Conservation (phyloP, 371 early-diverging fungal genomes). For the Mortierella sp. region DNA sequence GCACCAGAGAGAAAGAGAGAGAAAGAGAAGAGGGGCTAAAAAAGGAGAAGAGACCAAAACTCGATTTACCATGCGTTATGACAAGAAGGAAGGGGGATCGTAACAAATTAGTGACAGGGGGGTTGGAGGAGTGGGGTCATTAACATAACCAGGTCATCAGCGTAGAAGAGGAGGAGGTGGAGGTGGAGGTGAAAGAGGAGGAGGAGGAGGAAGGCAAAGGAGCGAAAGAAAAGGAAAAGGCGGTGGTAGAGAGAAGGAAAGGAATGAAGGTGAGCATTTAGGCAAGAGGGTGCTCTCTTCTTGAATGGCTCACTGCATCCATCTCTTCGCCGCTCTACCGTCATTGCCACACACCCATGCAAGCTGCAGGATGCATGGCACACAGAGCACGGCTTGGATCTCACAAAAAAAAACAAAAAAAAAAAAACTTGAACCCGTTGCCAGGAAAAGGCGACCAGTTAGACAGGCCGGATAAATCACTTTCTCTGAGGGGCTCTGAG, state of each 20-base stretch:
- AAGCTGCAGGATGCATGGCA: too few species aligned
- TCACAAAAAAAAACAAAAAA: too few species aligned
- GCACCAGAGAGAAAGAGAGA: slow-evolving; percentile 2
- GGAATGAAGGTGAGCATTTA: not conserved
- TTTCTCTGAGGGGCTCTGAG: too few species aligned
- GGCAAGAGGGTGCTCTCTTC: not conserved
- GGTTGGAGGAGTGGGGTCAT: not conserved
- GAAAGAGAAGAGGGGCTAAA: slow-evolving; percentile 6
- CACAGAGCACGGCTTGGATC: too few species aligned
- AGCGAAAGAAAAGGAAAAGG: too few species aligned
- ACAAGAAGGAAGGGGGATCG: not conserved
- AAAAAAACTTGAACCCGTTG: too few species aligned
- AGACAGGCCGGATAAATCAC: too few species aligned
- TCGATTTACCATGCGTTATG: not conserved
- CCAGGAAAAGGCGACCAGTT: too few species aligned
- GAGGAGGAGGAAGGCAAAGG: not conserved
- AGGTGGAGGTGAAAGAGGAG: not conserved
- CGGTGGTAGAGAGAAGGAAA: slow-evolving; percentile 3
- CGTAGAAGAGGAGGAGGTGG: too few species aligned
- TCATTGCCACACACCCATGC: too few species aligned
- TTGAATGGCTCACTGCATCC: not conserved
- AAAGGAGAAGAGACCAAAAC: not conserved
- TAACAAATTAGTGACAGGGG: not conserved
- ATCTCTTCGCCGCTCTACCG: not conserved
- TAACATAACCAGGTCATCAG: not conserved